Evolutionary conservation across 306 rosid species (phyloP), one percentile per base, ranked within the genome.

Genomic region (Begonia loranthoides): DNA sequence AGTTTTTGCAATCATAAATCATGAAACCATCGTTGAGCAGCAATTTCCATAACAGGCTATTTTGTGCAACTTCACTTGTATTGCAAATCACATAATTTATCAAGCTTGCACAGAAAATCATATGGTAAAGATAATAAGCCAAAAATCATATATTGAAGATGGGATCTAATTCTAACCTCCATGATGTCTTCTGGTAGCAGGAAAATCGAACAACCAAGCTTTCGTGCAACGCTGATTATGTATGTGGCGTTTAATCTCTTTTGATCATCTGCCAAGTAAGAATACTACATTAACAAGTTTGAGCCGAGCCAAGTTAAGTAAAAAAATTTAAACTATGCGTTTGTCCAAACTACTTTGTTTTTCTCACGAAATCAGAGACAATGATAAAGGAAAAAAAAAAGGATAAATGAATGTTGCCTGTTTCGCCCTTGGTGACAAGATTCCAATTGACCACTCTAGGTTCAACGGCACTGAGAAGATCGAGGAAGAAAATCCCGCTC

Each of bases 361-460:
- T 5, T 28, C 9, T 28, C 36, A 28, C 36, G 4, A 28, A 28
- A 28, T 28, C 36, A 28, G 36, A 5, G 8, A 3, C 41, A 19
- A 22, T 17, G n/a, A 22, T 4, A 15, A 13, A 34, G 15, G 15
- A 19, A 24, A 56, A 17, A 41, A 14, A 9, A 38, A 54, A 9
- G 1, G 4, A 56, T 21, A 0, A 28, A 12, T 60, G 45, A 75
- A 78, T 24, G 67, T 56, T 80, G 83, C 99, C 93, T 41, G 75
- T 78, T 78, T 66, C 87, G 22, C 99, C 99, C 84, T 92, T 92
- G 53, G 89, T 73, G 53, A 86, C 99, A 49, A 92, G 93, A 73
- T 92, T 92, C 96, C 99, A 92, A 33, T 92, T 92, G 67, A 92
- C 96, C 58, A 92, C 87, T 66, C 99, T 80, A 12, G 96, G 87